phyloP scores from a whole-genome alignment of 2,329 filamentous ascomycete genomes.

The Xylaria arbuscula region DNA sequence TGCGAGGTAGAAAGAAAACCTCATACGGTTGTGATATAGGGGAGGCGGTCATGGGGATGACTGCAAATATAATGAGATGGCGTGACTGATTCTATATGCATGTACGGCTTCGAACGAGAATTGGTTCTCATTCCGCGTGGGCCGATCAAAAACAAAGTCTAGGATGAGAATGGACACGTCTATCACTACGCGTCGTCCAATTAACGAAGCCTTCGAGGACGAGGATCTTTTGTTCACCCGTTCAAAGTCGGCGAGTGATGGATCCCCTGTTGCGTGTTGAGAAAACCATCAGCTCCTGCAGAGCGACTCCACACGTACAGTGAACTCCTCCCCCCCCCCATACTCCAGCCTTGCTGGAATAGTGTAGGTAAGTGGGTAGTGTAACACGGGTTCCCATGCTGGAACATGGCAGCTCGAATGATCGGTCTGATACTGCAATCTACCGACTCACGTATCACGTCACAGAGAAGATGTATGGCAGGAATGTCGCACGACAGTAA shows the following conservation, averaged over 20 bases:
- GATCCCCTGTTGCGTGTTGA: not conserved
- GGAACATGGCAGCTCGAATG: slow-evolving; percentile 27
- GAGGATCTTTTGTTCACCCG: not conserved
- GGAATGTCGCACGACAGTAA: slow-evolving; percentile 13
- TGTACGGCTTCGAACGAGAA: not conserved
- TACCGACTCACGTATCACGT: slow-evolving; percentile 28
- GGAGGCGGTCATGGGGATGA: not conserved
- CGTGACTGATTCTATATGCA: not conserved
- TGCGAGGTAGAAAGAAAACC: not conserved
- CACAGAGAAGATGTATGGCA: not conserved
- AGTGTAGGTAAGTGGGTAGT: not conserved
- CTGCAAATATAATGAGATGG: not conserved
- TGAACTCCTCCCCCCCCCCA: not conserved
- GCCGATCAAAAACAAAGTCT: not conserved
- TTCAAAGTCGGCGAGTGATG: not conserved
- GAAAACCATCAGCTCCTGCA: not conserved
- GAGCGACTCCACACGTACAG: not conserved
- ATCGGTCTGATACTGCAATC: slow-evolving; percentile 35
- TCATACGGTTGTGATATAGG: not conserved
- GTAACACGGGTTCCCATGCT: slow-evolving; percentile 21
- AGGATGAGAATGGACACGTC: not conserved
- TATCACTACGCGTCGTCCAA: not conserved
- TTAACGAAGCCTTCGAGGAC: slow-evolving; percentile 1
- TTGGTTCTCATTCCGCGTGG: not conserved
- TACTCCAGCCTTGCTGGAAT: not conserved